Evolutionary conservation across 208 protist genomes (phyloP).

Genomic region (Acanthamoeba lenticulata): DNA sequence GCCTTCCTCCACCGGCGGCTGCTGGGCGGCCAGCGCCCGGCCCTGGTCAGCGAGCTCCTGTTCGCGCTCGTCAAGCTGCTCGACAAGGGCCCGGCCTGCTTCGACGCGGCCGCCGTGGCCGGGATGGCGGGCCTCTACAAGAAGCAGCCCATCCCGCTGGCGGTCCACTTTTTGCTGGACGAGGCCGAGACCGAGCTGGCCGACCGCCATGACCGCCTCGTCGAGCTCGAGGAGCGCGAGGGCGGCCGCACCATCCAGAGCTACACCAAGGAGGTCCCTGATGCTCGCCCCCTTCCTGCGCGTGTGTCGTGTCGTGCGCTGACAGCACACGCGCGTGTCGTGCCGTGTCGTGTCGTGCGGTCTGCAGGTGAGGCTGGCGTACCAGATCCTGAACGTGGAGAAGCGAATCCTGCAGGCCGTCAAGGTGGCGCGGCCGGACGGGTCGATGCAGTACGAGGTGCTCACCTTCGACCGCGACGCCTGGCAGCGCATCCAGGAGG

Average conservation of each 20-base stretch:
- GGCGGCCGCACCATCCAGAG: background rate
- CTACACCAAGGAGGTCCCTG: background rate
- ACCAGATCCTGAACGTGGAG: conserved; percentile 26
- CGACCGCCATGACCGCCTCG: background rate
- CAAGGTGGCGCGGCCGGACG: conserved; percentile 7
- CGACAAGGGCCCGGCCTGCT: background rate
- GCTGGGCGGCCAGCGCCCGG: background rate
- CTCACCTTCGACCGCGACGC: background rate
- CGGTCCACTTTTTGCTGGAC: background rate
- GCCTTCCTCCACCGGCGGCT: background rate
- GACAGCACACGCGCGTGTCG: background rate
- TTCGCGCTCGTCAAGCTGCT: conserved; percentile 4
- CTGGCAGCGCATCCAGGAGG: background rate
- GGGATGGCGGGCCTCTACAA: background rate
- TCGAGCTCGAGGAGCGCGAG: conserved; percentile 6
- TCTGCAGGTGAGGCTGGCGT: conserved; percentile 9
- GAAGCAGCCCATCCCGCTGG: background rate
- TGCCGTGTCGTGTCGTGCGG: background rate
- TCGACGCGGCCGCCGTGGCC: background rate
- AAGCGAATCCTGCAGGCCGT: conserved; percentile 24
- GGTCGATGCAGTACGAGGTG: background rate
- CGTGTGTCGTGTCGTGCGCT: too few species aligned
- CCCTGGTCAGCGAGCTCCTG: background rate
- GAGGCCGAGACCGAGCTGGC: background rate
- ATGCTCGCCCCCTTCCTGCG: background rate